A percentile compares a stretch with the other conserved stretches of the same genome.
phyloP scores from a whole-genome alignment of 169 alveolate genomes.

The Cryptosporidium sp. region DNA sequence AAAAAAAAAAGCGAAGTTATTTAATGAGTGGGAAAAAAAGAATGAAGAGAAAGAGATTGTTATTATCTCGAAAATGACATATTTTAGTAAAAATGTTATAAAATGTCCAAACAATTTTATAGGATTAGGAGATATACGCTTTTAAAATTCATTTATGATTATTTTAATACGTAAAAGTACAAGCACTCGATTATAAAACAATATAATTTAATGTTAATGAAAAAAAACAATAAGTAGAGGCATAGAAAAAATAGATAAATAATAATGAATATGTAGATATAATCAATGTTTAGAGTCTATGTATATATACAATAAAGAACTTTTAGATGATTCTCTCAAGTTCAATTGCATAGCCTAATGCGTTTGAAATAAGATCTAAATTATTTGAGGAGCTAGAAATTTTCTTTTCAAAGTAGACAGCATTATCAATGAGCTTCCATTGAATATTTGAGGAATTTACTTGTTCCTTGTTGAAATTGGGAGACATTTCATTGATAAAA shows the following conservation, averaged over 20 bases:
- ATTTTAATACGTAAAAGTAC: too few species aligned
- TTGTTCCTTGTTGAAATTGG: conserved; percentile 1
- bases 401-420: conserved; percentile 33
- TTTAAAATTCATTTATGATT: too few species aligned
- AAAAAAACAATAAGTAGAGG: background rate
- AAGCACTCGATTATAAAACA: too few species aligned
- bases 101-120: too few species aligned
- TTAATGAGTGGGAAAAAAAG: too few species aligned
- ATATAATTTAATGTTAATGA: too few species aligned
- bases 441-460: background rate
- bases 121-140: too few species aligned
- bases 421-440: conserved; percentile 56
- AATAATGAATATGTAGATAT: background rate
- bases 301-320: background rate
- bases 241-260: background rate
- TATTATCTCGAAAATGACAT: too few species aligned
- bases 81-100: too few species aligned
- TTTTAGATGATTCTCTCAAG: conserved; percentile 55
- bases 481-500: conserved; percentile 40
- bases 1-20: background rate
- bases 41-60: too few species aligned
- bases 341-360: conserved; percentile 64
- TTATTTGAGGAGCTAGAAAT: background rate
- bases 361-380: conserved; percentile 27
- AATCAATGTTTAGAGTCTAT: background rate